Evolutionary conservation across 2,329 filamentous ascomycete genomes (phyloP).

Genomic region (Dothideomycetes sp.): DNA sequence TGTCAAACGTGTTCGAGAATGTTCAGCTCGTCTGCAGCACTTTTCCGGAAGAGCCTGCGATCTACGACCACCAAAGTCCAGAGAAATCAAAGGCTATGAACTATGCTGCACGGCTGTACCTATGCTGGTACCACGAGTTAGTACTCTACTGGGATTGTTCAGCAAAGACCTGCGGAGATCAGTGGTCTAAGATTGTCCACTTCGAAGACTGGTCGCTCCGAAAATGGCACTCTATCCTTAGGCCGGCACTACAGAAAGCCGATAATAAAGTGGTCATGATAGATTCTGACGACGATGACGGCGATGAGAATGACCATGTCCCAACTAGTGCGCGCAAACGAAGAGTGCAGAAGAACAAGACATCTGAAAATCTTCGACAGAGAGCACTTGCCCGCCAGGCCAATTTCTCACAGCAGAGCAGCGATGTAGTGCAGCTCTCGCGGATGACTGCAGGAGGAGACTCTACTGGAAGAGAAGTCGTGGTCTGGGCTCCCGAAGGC

Average conservation of each 20-base stretch:
- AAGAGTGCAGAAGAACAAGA: conserved; percentile 7
- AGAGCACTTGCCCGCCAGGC: conserved; percentile 7
- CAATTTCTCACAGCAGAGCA: conserved; percentile 1
- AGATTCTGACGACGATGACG: conserved; percentile 9
- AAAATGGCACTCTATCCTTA: background rate
- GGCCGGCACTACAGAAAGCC: conserved; percentile 7
- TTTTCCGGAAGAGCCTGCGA: background rate
- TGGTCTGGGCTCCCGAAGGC: conserved; percentile 1
- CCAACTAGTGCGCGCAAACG: conserved; percentile 13
- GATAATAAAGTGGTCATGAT: conserved; percentile 1
- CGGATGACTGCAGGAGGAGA: conserved; percentile 2
- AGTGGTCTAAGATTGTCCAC: background rate
- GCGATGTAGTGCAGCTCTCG: conserved; percentile 3
- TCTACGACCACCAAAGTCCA: background rate
- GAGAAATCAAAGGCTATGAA: background rate
- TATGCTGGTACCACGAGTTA: background rate
- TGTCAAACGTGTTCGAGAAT: conserved; percentile 23
- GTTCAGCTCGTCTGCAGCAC: background rate
- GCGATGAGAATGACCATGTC: conserved; percentile 10
- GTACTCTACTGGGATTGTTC: too few relatives aligned
- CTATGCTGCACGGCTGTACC: conserved; percentile 2
- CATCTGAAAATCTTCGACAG: conserved; percentile 11
- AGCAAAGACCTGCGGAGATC: too few relatives aligned
- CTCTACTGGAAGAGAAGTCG: conserved; percentile 1
- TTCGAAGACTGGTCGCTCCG: background rate